A percentile compares a stretch with the other conserved stretches of the same genome.
Conservation (phyloP, 1,284 basidiomycete species). For the Microbotryum lychnidis-dioicae region DNA sequence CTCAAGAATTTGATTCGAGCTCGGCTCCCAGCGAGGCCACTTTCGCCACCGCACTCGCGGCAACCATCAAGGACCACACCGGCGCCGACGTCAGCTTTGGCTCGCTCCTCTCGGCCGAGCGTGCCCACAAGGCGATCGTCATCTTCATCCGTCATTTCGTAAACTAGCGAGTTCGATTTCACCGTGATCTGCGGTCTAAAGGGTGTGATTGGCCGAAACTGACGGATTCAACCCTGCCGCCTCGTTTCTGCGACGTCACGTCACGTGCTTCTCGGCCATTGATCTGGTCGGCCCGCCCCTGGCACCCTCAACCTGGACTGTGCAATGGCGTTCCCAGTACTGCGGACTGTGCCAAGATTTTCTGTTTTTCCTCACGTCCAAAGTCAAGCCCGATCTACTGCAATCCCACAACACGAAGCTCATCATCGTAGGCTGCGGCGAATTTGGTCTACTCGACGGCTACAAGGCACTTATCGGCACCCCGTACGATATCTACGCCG, state of each 20-base stretch:
- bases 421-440: conserved; percentile 56
- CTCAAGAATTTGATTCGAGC: too few relatives aligned
- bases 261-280: conserved; percentile 1
- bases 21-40: too few relatives aligned
- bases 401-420: conserved; percentile 41
- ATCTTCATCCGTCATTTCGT: conserved; percentile 52
- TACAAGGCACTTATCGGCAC: conserved; percentile 43
- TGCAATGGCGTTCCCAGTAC: background rate
- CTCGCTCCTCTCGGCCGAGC: conserved; percentile 1
- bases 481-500: conserved; percentile 48
- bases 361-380: conserved; percentile 46
- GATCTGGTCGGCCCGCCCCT: background rate
- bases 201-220: background rate
- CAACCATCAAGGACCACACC: conserved; percentile 15
- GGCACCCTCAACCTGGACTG: background rate
- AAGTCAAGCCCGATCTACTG: conserved; percentile 46
- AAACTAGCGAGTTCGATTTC: conserved; percentile 3
- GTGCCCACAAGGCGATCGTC: conserved; percentile 49
- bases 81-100: conserved; percentile 22
- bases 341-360: conserved; percentile 45
- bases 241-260: conserved; percentile 30
- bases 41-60: too few relatives aligned
- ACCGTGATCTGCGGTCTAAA: conserved; percentile 42
- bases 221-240: conserved; percentile 49
- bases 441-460: conserved; percentile 49